Percentiles rank a stretch among this genome's conserved stretches.
phyloP scores from a whole-genome alignment of 2,329 filamentous ascomycete genomes.

The Monosporascus sp. region DNA sequence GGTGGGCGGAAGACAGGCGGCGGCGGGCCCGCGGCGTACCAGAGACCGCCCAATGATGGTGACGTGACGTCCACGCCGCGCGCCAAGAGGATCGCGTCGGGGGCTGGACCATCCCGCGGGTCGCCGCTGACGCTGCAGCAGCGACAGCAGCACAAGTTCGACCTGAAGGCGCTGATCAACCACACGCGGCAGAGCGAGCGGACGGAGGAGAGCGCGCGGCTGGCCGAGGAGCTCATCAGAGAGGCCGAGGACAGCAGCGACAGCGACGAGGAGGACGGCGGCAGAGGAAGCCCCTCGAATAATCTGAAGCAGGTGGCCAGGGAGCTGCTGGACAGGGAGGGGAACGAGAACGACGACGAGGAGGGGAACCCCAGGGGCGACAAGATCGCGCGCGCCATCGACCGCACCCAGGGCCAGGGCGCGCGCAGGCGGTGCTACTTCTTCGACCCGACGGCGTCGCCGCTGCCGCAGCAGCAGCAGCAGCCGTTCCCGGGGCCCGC shows the following conservation, averaged over 20 bases:
- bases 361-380: conserved; percentile 22
- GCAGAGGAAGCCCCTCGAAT: conserved; percentile 21
- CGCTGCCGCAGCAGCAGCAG: conserved; percentile 10
- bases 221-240: conserved; percentile 31
- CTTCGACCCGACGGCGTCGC: conserved; percentile 33
- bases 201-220: conserved; percentile 49
- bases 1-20: conserved; percentile 21
- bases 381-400: conserved; percentile 39
- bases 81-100: conserved; percentile 39
- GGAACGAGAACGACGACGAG: not conserved
- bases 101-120: conserved; percentile 15
- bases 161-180: conserved; percentile 56
- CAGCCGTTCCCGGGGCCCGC: no score
- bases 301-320: conserved; percentile 38
- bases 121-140: conserved; percentile 45
- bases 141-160: conserved; percentile 47
- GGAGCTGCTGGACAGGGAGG: conserved; percentile 27
- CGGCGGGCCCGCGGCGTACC: conserved; percentile 11
- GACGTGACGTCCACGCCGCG: conserved; percentile 33
- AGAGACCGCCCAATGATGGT: conserved; percentile 8
- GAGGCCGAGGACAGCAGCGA: conserved; percentile 9
- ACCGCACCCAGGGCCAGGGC: conserved; percentile 39
- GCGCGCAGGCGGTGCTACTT: conserved; percentile 42
- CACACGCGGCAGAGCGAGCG: conserved; percentile 55
- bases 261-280: conserved; percentile 13